Conservation (phyloP, 2,329 filamentous ascomycete genomes). For the Exserohilum rostratum region DNA sequence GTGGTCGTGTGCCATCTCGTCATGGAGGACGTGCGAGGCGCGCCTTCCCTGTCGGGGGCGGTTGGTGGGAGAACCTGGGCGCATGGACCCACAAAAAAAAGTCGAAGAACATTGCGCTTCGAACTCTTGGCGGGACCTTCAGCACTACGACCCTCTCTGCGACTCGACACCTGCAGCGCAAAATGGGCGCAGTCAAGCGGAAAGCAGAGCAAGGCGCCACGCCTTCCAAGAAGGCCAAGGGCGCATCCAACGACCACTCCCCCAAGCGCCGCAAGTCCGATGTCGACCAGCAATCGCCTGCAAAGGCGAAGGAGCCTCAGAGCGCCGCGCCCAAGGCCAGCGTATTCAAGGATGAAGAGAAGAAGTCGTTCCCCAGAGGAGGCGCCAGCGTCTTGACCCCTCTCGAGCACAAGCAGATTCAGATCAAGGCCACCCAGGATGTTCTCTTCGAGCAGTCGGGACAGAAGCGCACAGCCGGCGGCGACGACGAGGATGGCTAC, state of each 20-base stretch:
- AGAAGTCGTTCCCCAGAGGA: slow-evolving; percentile 86
- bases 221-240: slow-evolving; percentile 41
- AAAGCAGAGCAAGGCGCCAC: slow-evolving; percentile 49
- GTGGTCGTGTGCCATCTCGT: neutral
- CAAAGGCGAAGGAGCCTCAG: slow-evolving; percentile 41
- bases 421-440: slow-evolving; percentile 89
- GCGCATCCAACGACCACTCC: slow-evolving; percentile 36
- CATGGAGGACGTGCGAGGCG: slow-evolving; percentile 6
- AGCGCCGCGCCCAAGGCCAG: slow-evolving; percentile 45
- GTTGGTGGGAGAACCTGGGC: slow-evolving; percentile 15
- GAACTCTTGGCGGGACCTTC: slow-evolving; percentile 30
- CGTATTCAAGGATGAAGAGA: slow-evolving; percentile 76
- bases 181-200: slow-evolving; percentile 55
- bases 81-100: slow-evolving; percentile 17
- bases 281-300: slow-evolving; percentile 32
- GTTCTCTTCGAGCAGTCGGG: slow-evolving; percentile 81
- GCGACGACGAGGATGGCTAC: slow-evolving; percentile 52
- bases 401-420: slow-evolving; percentile 94
- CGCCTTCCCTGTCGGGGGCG: slow-evolving; percentile 4
- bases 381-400: slow-evolving; percentile 90
- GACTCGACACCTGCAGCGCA: slow-evolving; percentile 8
- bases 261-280: slow-evolving; percentile 49
- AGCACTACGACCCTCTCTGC: slow-evolving; percentile 8
- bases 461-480: slow-evolving; percentile 63
- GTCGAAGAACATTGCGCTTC: slow-evolving; percentile 14